Evolutionary conservation across 2,329 filamentous ascomycete species (phyloP), one percentile per base, ranked within the genome.

Genomic region (Torrubiella hemipterigena): DNA sequence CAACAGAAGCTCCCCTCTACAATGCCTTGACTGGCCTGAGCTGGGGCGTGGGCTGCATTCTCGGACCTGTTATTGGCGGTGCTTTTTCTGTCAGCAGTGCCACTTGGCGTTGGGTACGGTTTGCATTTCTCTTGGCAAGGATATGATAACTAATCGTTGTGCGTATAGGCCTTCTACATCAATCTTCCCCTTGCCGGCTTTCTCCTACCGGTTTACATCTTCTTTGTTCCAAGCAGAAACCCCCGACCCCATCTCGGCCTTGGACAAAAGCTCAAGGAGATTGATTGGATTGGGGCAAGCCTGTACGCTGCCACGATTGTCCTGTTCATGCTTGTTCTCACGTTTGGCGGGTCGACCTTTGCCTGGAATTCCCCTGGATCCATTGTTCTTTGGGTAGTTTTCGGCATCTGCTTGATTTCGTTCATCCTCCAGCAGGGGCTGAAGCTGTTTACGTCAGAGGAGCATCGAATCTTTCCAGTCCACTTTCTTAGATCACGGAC

Each of bases 151-250:
- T n/a, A n/a, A n/a, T n/a, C n/a, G n/a, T n/a, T n/a, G n/a, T n/a
- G n/a, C n/a, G 4, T 8, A 21, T 59, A 50, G 51, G 38, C 39
- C 6, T 61, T 63, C 34, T 75, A 74, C 38, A 65, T 73, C 49
- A 73, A 73, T 37, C 51, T 73, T 2, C 48, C 65, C 19, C 57
- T 62, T 5, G 66, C 49, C 4, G 58, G 39, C 21, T 42, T 57
- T 17, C 40, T 45, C 5, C 32, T 46, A 3, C 47, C 49, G 1
- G 39, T 35, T 1, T 53, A 43, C 33, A 3, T 52, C 22, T 45
- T 45, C 12, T 16, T 44, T 5, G 17, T 54, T 5, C 50, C 48
- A 7, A 17, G 17, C 13, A 26, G 46, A 15, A 11, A 33, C 39
- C 5, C 18, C 41, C 0, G 23, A 41, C 31, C 41, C 1, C 44